Conservation (phyloP, 2,329 filamentous ascomycete genomes). For the Xylariaceae sp. region DNA sequence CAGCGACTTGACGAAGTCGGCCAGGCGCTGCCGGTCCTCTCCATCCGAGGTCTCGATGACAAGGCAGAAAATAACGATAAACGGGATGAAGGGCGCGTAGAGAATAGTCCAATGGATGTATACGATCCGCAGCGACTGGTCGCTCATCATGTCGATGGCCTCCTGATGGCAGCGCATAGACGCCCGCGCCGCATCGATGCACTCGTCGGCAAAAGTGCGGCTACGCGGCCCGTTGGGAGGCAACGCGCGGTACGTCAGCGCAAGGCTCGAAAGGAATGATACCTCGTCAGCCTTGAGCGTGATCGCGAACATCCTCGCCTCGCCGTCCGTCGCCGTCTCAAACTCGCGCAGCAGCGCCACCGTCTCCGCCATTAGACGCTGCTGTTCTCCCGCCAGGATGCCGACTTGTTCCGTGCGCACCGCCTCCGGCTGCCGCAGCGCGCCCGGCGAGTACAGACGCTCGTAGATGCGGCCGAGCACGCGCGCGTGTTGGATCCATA, state of each 20-base stretch:
- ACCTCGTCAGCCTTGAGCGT: conserved; percentile 41
- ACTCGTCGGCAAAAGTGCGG: conserved; percentile 40
- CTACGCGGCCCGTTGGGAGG: conserved; percentile 31
- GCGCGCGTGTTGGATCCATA: conserved; percentile 51
- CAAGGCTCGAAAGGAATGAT: conserved; percentile 39
- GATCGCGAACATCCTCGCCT: conserved; percentile 33
- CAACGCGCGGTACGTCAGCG: conserved; percentile 42
- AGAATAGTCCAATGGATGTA: conserved; percentile 46
- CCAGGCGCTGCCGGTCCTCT: conserved; percentile 44
- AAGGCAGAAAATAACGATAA: conserved; percentile 50
- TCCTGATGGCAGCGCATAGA: conserved; percentile 41
- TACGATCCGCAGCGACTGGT: conserved; percentile 37
- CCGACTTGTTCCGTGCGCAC: conserved; percentile 35
- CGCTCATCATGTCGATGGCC: conserved; percentile 38
- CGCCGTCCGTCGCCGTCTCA: conserved; percentile 18
- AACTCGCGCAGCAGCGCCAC: conserved; percentile 26
- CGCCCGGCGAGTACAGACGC: conserved; percentile 46
- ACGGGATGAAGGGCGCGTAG: conserved; percentile 51
- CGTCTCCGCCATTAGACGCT: conserved; percentile 32
- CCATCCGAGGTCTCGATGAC: conserved; percentile 44
- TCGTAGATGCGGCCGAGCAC: conserved; percentile 55
- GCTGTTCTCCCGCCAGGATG: conserved; percentile 32
- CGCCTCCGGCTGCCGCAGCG: conserved; percentile 35
- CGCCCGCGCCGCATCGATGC: conserved; percentile 40
- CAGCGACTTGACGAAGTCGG: conserved; percentile 49